These are phyloP conservation scores for Calonectria henricotiae DNA, from an alignment of 2,329 filamentous ascomycete genomes.

Conservation along the genomic window DNA sequence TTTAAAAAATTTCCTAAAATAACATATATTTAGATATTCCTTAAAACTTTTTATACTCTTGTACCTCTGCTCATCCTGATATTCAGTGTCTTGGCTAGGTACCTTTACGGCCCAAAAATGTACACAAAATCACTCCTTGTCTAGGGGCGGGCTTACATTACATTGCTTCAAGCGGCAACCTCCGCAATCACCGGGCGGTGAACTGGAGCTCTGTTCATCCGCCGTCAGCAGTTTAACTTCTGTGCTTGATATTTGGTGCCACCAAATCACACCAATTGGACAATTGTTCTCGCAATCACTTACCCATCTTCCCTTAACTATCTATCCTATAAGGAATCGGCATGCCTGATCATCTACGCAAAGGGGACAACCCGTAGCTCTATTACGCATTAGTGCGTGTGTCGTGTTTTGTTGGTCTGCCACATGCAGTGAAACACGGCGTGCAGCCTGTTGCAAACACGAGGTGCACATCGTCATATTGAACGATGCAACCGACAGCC, in stretches of 20 bases:
- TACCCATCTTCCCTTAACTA: neutral
- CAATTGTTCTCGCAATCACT: neutral
- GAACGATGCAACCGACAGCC: slow-evolving; percentile 16
- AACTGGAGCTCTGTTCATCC: neutral
- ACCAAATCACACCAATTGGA: neutral
- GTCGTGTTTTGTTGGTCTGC: neutral
- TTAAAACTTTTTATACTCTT: too few species aligned
- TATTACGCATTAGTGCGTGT: neutral
- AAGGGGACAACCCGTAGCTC: neutral
- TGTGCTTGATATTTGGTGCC: neutral
- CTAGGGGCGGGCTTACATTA: too few species aligned
- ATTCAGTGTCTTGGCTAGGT: too few species aligned
- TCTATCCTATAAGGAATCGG: neutral
- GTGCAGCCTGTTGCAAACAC: slow-evolving; percentile 16
- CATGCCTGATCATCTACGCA: neutral
- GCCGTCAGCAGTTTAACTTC: neutral
- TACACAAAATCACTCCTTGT: too few species aligned
- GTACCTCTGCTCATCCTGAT: too few species aligned
- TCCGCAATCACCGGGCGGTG: neutral
- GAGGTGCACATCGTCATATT: slow-evolving; percentile 23
- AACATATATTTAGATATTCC: too few species aligned
- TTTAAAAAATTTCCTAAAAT: too few species aligned
- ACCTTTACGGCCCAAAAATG: too few species aligned
- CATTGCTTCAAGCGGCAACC: too few species aligned
- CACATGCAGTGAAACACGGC: slow-evolving; percentile 13